Evolutionary conservation across 73 alveolate species (phyloP), one percentile per base, ranked within the genome.

Genomic region (Breviolum minutum): DNA sequence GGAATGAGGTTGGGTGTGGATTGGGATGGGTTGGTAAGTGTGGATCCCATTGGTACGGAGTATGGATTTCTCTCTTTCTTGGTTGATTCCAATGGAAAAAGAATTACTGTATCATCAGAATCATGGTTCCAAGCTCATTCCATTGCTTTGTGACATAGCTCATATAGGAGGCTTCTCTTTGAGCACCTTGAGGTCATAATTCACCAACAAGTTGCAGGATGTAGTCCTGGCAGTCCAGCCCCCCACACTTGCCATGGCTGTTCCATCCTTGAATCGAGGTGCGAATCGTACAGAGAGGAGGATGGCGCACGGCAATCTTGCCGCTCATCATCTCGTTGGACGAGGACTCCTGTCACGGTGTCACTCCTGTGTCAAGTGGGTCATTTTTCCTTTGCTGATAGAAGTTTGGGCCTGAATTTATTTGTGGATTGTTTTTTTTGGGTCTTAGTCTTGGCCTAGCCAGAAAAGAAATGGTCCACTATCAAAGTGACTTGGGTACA

Each of bases 201-300:
- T 2, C 0, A 40, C 54, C 54, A 40, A 40, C 5, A 40, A 40
- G 54, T 40, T 3, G 0, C 54, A 3, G 54, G 54, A 40, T 40
- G 54, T 40, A 40, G 54, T 3, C 54, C 54, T 40, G 54, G 54
- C 54, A 40, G 5, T 40, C 54, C 54, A 40, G 54, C 54, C 54
- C 54, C 54, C 54, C 54, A 40, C 54, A 40, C 5, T 40, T 40
- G 54, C 54, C 54, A 40, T 40, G 54, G 54, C 54, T 0, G 3
- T 40, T 40, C 54, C 54, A 40, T 40, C 54, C 54, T 0, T 3
- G 54, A 40, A 40, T 40, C 54, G 91, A 92, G 98, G 99, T 94
- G 13, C 99, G 99, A 79, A 94, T 94, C 16, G 99, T 94, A n/a
- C 99, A 94, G 29, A 62, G 99, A 77, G 99, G 99, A 69, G 99